Conservation (phyloP, 106 monocot genomes). For the Phalaenopsis equestris region DNA sequence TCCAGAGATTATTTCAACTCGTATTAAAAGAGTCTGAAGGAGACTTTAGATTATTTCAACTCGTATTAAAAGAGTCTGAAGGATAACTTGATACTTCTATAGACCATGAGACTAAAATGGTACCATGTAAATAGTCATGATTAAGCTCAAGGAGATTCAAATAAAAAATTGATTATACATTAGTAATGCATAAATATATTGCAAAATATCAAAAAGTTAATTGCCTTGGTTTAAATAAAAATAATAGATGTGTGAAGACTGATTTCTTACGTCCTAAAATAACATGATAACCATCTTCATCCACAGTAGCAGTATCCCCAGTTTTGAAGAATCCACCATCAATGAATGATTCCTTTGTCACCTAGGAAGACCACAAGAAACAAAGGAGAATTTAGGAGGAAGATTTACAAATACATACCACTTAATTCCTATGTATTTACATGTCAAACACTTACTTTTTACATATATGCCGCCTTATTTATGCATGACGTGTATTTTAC, state of each 20-base stretch:
- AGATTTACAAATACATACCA: too few relatives aligned
- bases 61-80: too few relatives aligned
- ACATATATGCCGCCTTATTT: too few relatives aligned
- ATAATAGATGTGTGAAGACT: constrained; percentile 1
- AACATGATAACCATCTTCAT: constrained; percentile 88
- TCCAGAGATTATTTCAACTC: too few relatives aligned
- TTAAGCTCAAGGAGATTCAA: not conserved
- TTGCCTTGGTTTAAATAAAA: constrained; percentile 1
- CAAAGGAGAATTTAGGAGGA: too few relatives aligned
- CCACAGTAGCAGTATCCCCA: constrained; percentile 85
- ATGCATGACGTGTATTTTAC: too few relatives aligned
- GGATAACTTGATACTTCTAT: too few relatives aligned
- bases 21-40: too few relatives aligned
- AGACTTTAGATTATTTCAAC: too few relatives aligned
- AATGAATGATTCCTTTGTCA: constrained; percentile 80
- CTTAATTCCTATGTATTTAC: too few relatives aligned
- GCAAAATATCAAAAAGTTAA: not conserved
- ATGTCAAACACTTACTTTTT: too few relatives aligned
- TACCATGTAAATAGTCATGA: not conserved
- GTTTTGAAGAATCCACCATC: constrained; percentile 95
- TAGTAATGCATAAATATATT: not conserved
- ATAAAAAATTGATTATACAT: not conserved
- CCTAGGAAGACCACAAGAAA: constrained; percentile 17
- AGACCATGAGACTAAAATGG: too few relatives aligned
- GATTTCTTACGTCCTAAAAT: constrained; percentile 87